Evolutionary conservation across 2,329 filamentous ascomycete genomes (phyloP).

Genomic region (Onygena corvina): DNA sequence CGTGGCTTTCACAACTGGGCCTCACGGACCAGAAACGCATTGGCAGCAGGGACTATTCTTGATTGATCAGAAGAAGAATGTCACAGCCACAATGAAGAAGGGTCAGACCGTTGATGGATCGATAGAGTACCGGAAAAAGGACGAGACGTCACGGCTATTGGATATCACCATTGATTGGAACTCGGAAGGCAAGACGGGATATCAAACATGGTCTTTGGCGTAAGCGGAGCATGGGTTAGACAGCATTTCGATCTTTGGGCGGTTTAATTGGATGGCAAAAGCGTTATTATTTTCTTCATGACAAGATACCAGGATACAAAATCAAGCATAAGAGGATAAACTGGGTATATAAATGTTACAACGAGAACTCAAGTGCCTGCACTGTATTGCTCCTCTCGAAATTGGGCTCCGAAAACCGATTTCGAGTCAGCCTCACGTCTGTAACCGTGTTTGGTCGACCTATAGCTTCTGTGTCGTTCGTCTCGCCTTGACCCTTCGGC

Average conservation of each 20-base stretch:
- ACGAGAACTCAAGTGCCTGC: background rate
- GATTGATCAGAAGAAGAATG: constrained; percentile 46
- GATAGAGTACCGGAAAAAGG: constrained; percentile 57
- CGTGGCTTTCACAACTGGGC: constrained; percentile 81
- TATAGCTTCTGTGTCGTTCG: background rate
- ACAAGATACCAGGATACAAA: background rate
- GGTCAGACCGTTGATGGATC: constrained; percentile 52
- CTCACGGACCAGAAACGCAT: constrained; percentile 64
- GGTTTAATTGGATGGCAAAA: background rate
- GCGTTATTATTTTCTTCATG: background rate
- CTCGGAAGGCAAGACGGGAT: constrained; percentile 28
- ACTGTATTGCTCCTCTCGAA: constrained; percentile 12
- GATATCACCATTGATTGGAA: constrained; percentile 55
- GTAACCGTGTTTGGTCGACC: background rate
- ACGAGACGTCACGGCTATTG: constrained; percentile 57
- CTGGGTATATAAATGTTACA: background rate
- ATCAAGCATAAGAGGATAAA: constrained; percentile 1
- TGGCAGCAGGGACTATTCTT: constrained; percentile 79
- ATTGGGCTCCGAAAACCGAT: background rate
- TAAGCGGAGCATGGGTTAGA: constrained; percentile 13
- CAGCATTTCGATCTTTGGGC: background rate
- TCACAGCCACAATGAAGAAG: constrained; percentile 38
- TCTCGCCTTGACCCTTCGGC: constrained; percentile 4
- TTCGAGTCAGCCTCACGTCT: constrained; percentile 2
- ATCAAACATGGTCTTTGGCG: constrained; percentile 33